Percentiles rank a stretch among this genome's conserved stretches.
phyloP scores from a whole-genome alignment of 352 stramenopile genomes.

The Pythium dissimile region DNA sequence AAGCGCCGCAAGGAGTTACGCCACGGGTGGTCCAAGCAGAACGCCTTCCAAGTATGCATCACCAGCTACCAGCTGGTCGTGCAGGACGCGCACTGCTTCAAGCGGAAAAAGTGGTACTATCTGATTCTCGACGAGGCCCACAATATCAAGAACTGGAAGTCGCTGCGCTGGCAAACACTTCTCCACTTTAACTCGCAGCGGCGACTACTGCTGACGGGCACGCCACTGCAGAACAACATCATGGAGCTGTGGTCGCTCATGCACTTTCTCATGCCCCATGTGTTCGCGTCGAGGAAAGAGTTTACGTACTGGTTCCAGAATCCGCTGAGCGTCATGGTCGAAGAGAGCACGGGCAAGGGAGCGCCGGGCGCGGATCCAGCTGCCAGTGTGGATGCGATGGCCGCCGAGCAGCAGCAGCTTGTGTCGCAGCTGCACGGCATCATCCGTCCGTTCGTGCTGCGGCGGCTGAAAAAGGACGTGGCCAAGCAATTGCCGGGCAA shows the following conservation, averaged over 20 bases:
- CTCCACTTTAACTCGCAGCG: constrained; percentile 97
- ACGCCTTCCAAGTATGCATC: constrained; percentile 97
- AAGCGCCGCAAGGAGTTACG: constrained; percentile 92
- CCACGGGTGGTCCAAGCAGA: constrained; percentile 95
- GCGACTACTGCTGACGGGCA: constrained; percentile 91
- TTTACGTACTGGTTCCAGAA: constrained; percentile 99
- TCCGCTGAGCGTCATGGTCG: constrained; percentile 88
- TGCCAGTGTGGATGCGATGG: constrained; percentile 2
- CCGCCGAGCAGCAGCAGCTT: constrained; percentile 85
- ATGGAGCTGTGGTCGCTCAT: constrained; percentile 98
- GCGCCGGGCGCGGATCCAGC: background rate
- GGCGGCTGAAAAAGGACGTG: constrained; percentile 97
- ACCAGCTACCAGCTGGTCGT: constrained; percentile 99
- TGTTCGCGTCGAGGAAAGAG: constrained; percentile 92
- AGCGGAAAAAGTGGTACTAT: constrained; percentile 99
- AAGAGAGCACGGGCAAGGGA: constrained; percentile 27
- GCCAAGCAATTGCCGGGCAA: constrained; percentile 97
- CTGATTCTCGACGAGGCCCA: constrained; percentile 99
- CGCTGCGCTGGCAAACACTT: constrained; percentile 97
- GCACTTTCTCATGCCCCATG: constrained; percentile 98
- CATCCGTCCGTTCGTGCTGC: constrained; percentile 97
- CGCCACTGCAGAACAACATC: constrained; percentile 98
- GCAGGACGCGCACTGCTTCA: constrained; percentile 97
- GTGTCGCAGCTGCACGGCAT: constrained; percentile 95
- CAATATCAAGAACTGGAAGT: constrained; percentile 99